Percentiles rank a stretch among this genome's conserved stretches.
Conservation (phyloP, 2,329 filamentous ascomycete species). For the Diplocarpon rosae region DNA sequence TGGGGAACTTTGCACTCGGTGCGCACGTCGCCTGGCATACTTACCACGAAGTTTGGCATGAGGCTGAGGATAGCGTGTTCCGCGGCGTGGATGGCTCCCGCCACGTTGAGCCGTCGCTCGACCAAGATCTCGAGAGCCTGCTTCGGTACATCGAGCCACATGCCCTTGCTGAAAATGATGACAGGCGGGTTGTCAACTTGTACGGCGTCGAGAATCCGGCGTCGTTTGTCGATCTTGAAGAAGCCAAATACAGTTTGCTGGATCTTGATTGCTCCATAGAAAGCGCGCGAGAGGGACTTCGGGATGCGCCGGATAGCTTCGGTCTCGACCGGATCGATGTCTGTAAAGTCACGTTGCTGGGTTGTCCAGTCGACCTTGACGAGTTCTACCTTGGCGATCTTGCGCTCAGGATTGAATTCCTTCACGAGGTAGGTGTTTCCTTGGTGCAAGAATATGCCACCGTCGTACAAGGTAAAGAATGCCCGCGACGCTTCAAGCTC, state of each 20-base stretch:
- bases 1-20: conserved; percentile 86
- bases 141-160: conserved; percentile 90
- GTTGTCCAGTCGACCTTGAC: conserved; percentile 95
- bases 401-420: conserved; percentile 70
- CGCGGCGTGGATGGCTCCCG: conserved; percentile 85
- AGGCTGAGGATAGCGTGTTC: conserved; percentile 83
- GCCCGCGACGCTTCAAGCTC: conserved; percentile 94
- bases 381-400: conserved; percentile 75
- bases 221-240: conserved; percentile 87
- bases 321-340: conserved; percentile 87
- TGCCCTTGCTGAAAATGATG: conserved; percentile 71
- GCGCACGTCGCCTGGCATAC: conserved; percentile 79
- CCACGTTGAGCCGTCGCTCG: conserved; percentile 62
- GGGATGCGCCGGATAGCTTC: conserved; percentile 69
- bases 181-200: conserved; percentile 91
- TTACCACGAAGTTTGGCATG: conserved; percentile 84
- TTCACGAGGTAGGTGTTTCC: conserved; percentile 87
- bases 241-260: conserved; percentile 87
- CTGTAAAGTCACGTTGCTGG: conserved; percentile 82
- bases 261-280: conserved; percentile 78
- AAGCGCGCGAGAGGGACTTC: conserved; percentile 56
- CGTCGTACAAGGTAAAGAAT: conserved; percentile 92
- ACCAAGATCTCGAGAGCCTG: conserved; percentile 68
- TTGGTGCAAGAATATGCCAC: conserved; percentile 93
- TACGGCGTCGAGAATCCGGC: conserved; percentile 80